phyloP scores from a whole-genome alignment of 75 land plant species.

The Cupressus sempervirens region DNA sequence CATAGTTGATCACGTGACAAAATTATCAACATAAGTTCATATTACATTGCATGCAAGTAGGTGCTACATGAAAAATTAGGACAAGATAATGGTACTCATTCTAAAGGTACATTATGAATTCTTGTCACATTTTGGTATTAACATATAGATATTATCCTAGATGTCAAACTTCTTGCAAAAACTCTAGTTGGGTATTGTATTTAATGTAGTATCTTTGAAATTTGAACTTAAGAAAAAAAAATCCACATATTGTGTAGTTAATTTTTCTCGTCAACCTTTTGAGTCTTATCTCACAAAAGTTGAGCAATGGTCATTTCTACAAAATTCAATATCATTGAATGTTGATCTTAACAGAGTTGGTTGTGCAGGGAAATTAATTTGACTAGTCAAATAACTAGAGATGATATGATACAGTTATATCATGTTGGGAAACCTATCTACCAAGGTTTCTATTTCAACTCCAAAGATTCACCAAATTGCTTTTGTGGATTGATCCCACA shows the following conservation, averaged over 20 bases:
- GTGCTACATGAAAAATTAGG: too few relatives aligned
- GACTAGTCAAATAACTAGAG: constrained; percentile 49
- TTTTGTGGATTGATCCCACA: constrained; percentile 87
- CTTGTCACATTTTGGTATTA: too few relatives aligned
- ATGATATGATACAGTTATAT: constrained; percentile 64
- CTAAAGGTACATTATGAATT: too few relatives aligned
- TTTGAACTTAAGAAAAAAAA: not conserved
- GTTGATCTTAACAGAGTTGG: too few relatives aligned
- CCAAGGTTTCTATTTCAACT: constrained; percentile 82
- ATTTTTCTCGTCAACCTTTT: not conserved
- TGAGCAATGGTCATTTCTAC: not conserved
- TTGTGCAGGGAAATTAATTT: constrained; percentile 48
- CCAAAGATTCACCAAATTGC: constrained; percentile 86
- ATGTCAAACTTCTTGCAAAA: not conserved
- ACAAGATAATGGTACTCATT: too few relatives aligned
- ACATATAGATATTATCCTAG: not conserved
- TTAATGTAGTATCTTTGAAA: not conserved
- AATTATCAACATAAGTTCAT: too few relatives aligned
- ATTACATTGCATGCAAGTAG: too few relatives aligned
- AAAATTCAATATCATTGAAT: too few relatives aligned
- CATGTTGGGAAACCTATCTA: constrained; percentile 58
- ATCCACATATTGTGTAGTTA: not conserved
- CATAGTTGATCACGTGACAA: too few relatives aligned
- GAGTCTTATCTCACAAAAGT: not conserved
- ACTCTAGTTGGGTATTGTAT: not conserved